These are phyloP conservation scores for Saprolegnia diclina DNA, from an alignment of 352 stramenopile genomes.

Conservation along the genomic window DNA sequence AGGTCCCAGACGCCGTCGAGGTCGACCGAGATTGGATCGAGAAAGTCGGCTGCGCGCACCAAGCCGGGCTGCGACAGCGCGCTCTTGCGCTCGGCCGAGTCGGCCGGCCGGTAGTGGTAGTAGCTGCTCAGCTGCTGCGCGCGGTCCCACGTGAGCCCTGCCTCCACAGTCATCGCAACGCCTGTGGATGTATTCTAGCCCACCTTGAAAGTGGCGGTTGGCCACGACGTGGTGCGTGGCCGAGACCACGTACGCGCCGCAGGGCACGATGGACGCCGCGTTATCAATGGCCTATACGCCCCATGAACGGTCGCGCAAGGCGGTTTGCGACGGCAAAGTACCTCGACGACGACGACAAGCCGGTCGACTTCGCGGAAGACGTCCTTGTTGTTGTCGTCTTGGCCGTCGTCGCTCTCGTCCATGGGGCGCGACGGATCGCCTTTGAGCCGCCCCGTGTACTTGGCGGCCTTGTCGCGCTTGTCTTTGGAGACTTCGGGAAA, in stretches of 20 bases:
- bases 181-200: no score
- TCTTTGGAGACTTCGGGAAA: constrained; percentile 62
- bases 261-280: constrained; percentile 47
- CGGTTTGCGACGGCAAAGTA: not conserved
- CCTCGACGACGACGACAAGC: constrained; percentile 50
- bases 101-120: constrained; percentile 66
- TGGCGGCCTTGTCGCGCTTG: constrained; percentile 42
- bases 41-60: constrained; percentile 59
- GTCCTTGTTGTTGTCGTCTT: constrained; percentile 35
- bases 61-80: constrained; percentile 49
- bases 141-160: constrained; percentile 53
- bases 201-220: constrained; percentile 58
- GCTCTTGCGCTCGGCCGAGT: constrained; percentile 51
- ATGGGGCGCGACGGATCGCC: constrained; percentile 61
- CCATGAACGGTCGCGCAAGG: not conserved
- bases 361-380: constrained; percentile 63
- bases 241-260: constrained; percentile 65
- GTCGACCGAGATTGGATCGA: constrained; percentile 61
- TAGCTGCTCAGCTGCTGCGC: constrained; percentile 62
- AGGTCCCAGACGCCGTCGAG: constrained; percentile 59
- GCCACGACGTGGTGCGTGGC: constrained; percentile 57
- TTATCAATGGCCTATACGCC: constrained; percentile 48
- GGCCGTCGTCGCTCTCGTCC: constrained; percentile 30
- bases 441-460: constrained; percentile 51
- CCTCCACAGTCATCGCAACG: no score